Conservation (phyloP, 1,284 basidiomycete species). For the Apiotrichum porosum region DNA sequence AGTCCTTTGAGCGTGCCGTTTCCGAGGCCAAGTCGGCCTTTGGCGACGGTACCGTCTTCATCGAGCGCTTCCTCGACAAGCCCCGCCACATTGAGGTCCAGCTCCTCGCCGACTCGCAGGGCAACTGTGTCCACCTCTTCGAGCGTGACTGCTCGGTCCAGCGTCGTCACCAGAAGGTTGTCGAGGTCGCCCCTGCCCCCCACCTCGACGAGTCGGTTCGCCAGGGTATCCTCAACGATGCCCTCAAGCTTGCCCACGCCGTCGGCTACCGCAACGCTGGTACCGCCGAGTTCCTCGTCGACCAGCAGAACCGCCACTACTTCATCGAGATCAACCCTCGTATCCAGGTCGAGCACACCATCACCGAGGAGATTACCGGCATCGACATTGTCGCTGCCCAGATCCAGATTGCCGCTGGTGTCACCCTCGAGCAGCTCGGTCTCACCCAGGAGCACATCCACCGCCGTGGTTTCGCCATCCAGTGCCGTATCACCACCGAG, state of each 20-base stretch:
- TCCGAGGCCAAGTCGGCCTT: constrained; percentile 94
- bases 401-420: constrained; percentile 97
- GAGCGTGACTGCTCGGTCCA: constrained; percentile 99
- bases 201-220: constrained; percentile 88
- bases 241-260: constrained; percentile 88
- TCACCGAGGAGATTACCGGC: constrained; percentile 97
- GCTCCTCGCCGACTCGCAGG: constrained; percentile 80
- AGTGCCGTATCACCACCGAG: constrained; percentile 99
- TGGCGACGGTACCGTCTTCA: constrained; percentile 97
- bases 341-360: constrained; percentile 98
- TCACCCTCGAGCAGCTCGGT: constrained; percentile 90
- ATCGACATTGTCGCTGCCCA: constrained; percentile 98
- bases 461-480: constrained; percentile 95
- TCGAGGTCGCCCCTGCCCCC: constrained; percentile 95
- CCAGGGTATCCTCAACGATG: constrained; percentile 79
- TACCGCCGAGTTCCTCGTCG: constrained; percentile 94
- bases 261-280: constrained; percentile 95
- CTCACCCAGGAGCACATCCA: constrained; percentile 95
- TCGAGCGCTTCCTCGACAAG: constrained; percentile 93
- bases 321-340: constrained; percentile 99
- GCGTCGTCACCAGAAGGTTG: constrained; percentile 95
- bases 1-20: constrained; percentile 86
- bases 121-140: constrained; percentile 94
- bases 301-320: constrained; percentile 91
- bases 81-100: constrained; percentile 98